Evolutionary conservation across 306 rosid genomes (phyloP), one percentile per base, ranked within the genome.

Genomic region (Cicer pinnatifidum): DNA sequence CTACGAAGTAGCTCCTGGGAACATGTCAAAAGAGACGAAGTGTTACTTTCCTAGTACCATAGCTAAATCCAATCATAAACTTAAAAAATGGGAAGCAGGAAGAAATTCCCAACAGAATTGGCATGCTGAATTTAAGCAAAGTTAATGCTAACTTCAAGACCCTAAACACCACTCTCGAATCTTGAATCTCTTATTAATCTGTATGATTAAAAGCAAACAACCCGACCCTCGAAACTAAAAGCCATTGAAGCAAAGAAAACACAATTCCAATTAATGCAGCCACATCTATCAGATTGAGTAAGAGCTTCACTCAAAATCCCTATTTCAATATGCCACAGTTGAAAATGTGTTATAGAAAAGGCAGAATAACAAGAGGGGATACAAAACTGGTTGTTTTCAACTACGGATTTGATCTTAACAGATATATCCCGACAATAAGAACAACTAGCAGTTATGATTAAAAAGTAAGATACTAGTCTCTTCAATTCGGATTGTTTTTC

Each of bases 71-170:
- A 47, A 47, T 11, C 52, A 47, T 47, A 47, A 3, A 53, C 11
- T 17, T 53, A 15, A 19, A 9, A 19, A 38, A 50, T 28, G 51
- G 33, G 61, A 54, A 45, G 71, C 75, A 68, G 63, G 69, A 35
- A 48, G 50, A 54, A 28, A 82, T 82, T 57, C 82, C 96, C 93
- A 69, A 86, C 87, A 75, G 90, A 84, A 66, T 85, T 86, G 68
- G 90, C 90, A 66, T 86, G 80, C 82, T 88, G 91, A 48, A 85
- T 88, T 77, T 90, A 91, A 47, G 89, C 90, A 82, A 83, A 82
- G 82, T 85, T 90, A 20, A 39, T 70, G 58, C 81, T 63, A 72
- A 86, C 96, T 67, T 81, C 85, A 37, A 60, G 62, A 53, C 64
- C 56, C 46, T 75, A 70, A 80, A 79, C 79, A 72, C 90, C 91